Conservation (phyloP, 495 filamentous ascomycete genomes). For the Choiromyces venosus region DNA sequence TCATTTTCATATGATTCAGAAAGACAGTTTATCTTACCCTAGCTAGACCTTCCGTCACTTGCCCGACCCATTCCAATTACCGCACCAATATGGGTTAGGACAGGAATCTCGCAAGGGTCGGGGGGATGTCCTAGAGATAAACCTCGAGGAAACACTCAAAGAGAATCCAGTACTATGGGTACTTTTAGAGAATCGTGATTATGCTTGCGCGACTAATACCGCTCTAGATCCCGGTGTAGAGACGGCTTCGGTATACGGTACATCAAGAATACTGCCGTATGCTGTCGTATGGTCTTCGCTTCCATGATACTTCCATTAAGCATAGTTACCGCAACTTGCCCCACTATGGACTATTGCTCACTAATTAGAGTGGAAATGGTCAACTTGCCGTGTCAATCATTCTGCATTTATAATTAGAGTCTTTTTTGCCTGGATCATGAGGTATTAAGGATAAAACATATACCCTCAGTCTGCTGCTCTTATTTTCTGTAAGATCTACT, state of each 20-base stretch:
- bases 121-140: not conserved
- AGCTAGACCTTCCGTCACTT: not conserved
- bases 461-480: not conserved
- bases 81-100: not conserved
- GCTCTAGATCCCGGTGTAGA: not conserved
- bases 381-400: not conserved
- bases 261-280: not conserved
- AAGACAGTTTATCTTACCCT: not conserved
- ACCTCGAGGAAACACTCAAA: not conserved
- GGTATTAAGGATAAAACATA: not conserved
- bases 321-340: not conserved
- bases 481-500: not conserved
- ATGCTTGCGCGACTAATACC: too few species aligned
- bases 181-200: not conserved
- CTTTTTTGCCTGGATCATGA: not conserved
- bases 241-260: not conserved
- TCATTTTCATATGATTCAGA: not conserved
- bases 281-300: not conserved
- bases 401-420: not conserved
- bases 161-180: not conserved
- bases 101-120: not conserved
- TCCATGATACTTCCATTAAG: not conserved
- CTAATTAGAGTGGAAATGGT: not conserved
- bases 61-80: not conserved
- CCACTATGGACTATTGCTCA: not conserved